These are phyloP conservation scores for Eimeria falciformis DNA, from an alignment of 169 alveolate genomes.

Conservation along the genomic window DNA sequence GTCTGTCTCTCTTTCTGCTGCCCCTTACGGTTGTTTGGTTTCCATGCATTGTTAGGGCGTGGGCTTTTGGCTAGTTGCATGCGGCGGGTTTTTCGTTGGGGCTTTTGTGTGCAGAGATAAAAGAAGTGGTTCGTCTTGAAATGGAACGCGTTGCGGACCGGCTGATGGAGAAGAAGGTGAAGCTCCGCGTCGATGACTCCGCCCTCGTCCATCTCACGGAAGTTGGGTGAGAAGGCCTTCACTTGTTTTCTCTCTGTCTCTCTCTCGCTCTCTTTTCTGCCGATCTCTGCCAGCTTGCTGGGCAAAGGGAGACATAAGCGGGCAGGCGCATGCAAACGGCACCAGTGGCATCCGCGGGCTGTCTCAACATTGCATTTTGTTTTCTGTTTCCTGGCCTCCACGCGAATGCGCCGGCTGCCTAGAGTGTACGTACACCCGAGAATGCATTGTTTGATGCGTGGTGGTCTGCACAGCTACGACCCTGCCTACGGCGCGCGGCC, in stretches of 20 bases:
- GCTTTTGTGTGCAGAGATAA: slow-evolving; percentile 82
- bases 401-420: no score
- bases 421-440: no score
- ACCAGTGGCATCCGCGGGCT: no score
- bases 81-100: neutral
- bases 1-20: neutral
- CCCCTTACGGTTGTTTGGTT: no score
- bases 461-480: slow-evolving; percentile 82
- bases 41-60: no score
- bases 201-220: slow-evolving; percentile 89
- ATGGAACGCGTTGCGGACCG: slow-evolving; percentile 87
- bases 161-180: slow-evolving; percentile 87
- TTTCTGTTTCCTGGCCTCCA: neutral
- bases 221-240: slow-evolving; percentile 83
- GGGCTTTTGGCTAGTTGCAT: neutral
- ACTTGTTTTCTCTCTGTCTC: no score
- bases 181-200: slow-evolving; percentile 88
- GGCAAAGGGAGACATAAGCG: no score
- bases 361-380: neutral
- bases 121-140: slow-evolving; percentile 88
- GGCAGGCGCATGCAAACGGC: no score
- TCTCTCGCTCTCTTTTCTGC: neutral
- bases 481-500: slow-evolving; percentile 93
- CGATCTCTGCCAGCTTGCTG: neutral
- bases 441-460: neutral